Conservation (phyloP, 768 basidiomycete species). For the Calvatia gigantea region DNA sequence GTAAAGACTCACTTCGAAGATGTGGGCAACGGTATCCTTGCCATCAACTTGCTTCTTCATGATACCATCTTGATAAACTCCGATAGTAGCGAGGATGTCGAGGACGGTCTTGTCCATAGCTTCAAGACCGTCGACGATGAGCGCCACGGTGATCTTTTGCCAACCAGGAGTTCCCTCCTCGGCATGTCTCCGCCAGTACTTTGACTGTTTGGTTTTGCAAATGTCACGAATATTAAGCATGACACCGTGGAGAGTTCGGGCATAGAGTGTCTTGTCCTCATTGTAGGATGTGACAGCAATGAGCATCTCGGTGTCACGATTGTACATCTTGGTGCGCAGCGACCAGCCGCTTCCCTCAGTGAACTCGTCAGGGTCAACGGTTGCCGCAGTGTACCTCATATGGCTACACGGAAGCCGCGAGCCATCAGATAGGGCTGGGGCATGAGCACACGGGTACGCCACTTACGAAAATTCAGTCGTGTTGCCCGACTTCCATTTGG, state of each 20-base stretch:
- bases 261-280: conserved; percentile 89
- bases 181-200: conserved; percentile 82
- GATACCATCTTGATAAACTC: conserved; percentile 92
- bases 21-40: conserved; percentile 88
- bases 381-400: conserved; percentile 93
- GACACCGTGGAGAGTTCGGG: conserved; percentile 89
- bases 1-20: conserved; percentile 72
- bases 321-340: conserved; percentile 79
- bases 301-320: conserved; percentile 87
- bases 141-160: conserved; percentile 88
- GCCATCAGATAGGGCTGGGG: not conserved
- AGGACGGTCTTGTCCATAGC: conserved; percentile 94
- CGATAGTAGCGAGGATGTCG: conserved; percentile 84
- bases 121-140: conserved; percentile 91
- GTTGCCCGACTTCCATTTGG: conserved; percentile 66
- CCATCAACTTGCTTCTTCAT: conserved; percentile 92
- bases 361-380: conserved; percentile 90
- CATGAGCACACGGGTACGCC: conserved; percentile 1
- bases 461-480: conserved; percentile 91
- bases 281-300: conserved; percentile 95
- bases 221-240: conserved; percentile 99
- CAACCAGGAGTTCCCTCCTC: conserved; percentile 85
- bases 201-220: conserved; percentile 92
- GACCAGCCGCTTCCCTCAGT: conserved; percentile 76
- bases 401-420: conserved; percentile 42